These are phyloP conservation scores for Isabelozyma heimii DNA, from an alignment of 805 yeast species.

Conservation along the genomic window DNA sequence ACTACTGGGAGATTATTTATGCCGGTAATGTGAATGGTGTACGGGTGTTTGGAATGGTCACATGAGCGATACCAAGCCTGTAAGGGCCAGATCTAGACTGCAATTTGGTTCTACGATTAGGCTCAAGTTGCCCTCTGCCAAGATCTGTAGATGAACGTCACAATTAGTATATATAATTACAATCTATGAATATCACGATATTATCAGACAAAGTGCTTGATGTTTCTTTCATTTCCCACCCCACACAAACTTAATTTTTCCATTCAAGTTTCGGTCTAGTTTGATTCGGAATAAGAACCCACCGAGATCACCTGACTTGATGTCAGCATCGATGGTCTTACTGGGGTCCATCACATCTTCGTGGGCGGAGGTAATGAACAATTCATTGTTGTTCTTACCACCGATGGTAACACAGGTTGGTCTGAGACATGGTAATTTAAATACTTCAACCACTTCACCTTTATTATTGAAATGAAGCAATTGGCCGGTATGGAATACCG, in stretches of 20 bases:
- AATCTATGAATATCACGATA: neutral
- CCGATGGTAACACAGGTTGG: slow-evolving; percentile 68
- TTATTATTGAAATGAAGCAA: slow-evolving; percentile 51
- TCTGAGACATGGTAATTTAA: slow-evolving; percentile 56
- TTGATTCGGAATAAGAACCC: slow-evolving; percentile 56
- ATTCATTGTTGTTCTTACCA: slow-evolving; percentile 54
- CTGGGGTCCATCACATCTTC: slow-evolving; percentile 40
- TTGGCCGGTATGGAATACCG: slow-evolving; percentile 61
- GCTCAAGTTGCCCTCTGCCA: too few species aligned
- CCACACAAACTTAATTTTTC: slow-evolving; percentile 26
- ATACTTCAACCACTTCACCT: slow-evolving; percentile 53
- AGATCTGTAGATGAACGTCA: too few species aligned
- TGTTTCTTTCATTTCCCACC: slow-evolving; percentile 16
- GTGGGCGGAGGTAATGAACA: slow-evolving; percentile 70
- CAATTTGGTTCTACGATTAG: too few species aligned
- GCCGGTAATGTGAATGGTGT: too few species aligned
- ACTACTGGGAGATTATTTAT: too few species aligned
- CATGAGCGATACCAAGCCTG: too few species aligned
- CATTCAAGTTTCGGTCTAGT: slow-evolving; percentile 26
- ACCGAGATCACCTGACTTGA: slow-evolving; percentile 49
- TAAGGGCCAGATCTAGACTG: too few species aligned
- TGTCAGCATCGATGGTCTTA: slow-evolving; percentile 17
- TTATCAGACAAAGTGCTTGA: neutral
- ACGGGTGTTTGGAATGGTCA: too few species aligned
- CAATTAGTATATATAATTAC: neutral